Percentiles rank a stretch among this genome's conserved stretches.
phyloP scores from a whole-genome alignment of 106 monocot species.

The Apostasia ramifera region DNA sequence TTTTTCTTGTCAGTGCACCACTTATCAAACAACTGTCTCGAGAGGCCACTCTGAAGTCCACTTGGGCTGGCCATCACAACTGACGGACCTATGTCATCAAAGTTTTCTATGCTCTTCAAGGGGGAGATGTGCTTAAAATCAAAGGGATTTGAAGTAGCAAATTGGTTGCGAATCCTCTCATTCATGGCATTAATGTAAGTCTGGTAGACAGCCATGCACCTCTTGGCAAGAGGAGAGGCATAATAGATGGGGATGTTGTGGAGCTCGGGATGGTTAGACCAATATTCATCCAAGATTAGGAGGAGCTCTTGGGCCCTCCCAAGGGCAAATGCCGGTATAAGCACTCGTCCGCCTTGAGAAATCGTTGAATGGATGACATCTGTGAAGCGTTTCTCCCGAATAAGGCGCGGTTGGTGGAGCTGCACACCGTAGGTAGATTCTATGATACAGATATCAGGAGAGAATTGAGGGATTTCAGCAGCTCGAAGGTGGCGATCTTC shows the following conservation, averaged over 20 bases:
- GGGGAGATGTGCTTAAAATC: slow-evolving; percentile 91
- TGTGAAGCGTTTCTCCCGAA: slow-evolving; percentile 93
- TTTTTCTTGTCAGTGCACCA: slow-evolving; percentile 96
- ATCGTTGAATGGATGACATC: slow-evolving; percentile 82
- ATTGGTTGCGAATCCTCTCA: slow-evolving; percentile 83
- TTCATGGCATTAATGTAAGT: slow-evolving; percentile 99
- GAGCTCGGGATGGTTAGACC: slow-evolving; percentile 87
- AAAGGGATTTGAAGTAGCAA: slow-evolving; percentile 86
- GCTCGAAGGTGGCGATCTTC: slow-evolving; percentile 91
- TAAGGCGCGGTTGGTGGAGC: slow-evolving; percentile 77
- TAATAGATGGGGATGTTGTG: slow-evolving; percentile 94
- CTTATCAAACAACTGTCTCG: slow-evolving; percentile 92
- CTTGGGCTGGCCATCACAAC: slow-evolving; percentile 99
- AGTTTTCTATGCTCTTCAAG: slow-evolving; percentile 88
- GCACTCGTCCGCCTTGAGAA: slow-evolving; percentile 77
- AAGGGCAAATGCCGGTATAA: slow-evolving; percentile 97
- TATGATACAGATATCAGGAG: slow-evolving; percentile 80
- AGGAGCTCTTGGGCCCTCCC: slow-evolving; percentile 95
- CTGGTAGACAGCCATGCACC: slow-evolving; percentile 99
- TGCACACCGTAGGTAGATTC: slow-evolving; percentile 97
- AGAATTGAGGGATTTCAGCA: slow-evolving; percentile 52
- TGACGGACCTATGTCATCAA: slow-evolving; percentile 89
- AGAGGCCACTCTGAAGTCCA: slow-evolving; percentile 90
- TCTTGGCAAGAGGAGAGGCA: slow-evolving; percentile 91
- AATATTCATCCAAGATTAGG: slow-evolving; percentile 96